Evolutionary conservation across 2,329 filamentous ascomycete genomes (phyloP).

Genomic region (Scedosporium minutisporum): DNA sequence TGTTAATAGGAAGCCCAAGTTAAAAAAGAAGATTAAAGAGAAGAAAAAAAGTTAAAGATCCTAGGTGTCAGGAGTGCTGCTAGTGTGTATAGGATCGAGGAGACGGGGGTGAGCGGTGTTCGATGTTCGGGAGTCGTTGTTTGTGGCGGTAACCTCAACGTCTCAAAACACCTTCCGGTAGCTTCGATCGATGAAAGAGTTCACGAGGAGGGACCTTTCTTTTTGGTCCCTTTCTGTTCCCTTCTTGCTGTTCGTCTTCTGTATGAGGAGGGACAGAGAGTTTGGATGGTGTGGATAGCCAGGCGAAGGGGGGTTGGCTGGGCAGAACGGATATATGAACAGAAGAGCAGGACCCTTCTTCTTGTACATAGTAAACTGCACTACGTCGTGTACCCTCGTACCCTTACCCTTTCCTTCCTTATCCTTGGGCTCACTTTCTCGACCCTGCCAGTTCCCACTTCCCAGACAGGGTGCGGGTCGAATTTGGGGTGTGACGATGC

Average conservation of each 20-base stretch:
- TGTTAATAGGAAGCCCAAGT: neutral
- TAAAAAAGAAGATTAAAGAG: neutral
- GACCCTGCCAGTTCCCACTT: too few relatives aligned
- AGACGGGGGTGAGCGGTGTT: neutral
- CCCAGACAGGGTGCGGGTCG: neutral
- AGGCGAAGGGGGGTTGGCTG: neutral
- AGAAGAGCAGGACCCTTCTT: neutral
- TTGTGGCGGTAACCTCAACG: neutral
- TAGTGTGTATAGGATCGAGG: neutral
- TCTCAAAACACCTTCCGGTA: neutral
- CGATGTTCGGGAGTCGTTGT: neutral
- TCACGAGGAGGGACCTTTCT: neutral
- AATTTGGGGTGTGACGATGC: neutral
- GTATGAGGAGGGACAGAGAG: neutral
- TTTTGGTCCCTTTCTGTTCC: neutral
- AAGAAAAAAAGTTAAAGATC: neutral
- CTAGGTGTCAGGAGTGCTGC: neutral
- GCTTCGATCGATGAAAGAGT: neutral
- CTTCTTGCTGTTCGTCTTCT: neutral
- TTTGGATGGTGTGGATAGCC: neutral
- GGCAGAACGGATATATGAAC: constrained; percentile 2
- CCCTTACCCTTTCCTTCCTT: too few relatives aligned
- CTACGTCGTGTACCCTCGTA: neutral
- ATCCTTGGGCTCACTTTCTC: too few relatives aligned
- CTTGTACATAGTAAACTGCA: neutral